These are phyloP conservation scores for Pilatotrama ljubarskyi DNA, from an alignment of 768 basidiomycete species.

Conservation along the genomic window DNA sequence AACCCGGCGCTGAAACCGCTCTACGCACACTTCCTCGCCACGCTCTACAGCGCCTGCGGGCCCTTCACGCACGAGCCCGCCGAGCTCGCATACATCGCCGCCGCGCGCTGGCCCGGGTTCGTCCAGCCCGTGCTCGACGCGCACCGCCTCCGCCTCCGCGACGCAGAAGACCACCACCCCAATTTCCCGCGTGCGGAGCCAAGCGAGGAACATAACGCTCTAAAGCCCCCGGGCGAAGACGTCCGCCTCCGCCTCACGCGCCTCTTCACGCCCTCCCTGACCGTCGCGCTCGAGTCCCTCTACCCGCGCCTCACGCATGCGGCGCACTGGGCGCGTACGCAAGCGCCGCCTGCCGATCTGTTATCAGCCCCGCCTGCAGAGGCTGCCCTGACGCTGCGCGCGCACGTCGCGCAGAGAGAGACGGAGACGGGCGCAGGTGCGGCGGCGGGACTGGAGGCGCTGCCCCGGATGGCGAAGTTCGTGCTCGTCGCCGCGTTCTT, in stretches of 20 bases:
- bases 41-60: conserved; percentile 60
- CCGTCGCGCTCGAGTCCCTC: conserved; percentile 61
- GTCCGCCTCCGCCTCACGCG: conserved; percentile 65
- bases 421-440: conserved; percentile 7
- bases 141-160: conserved; percentile 7
- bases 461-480: conserved; percentile 73
- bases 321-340: conserved; percentile 55
- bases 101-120: conserved; percentile 81
- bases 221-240: conserved; percentile 50
- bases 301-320: conserved; percentile 71
- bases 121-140: conserved; percentile 64
- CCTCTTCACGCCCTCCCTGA: conserved; percentile 63
- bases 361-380: conserved; percentile 33
- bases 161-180: conserved; percentile 29
- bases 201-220: conserved; percentile 27
- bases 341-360: conserved; percentile 48
- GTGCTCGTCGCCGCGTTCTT: conserved; percentile 76
- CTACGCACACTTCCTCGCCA: conserved; percentile 61
- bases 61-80: conserved; percentile 65
- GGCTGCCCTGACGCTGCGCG: conserved; percentile 18
- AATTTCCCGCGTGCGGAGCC: conserved; percentile 17
- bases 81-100: conserved; percentile 74
- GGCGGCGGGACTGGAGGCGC: conserved; percentile 33
- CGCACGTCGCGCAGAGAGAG: conserved; percentile 2
- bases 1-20: conserved; percentile 57